Base-by-base conservation (phyloP, 352 stramenopile genomes). In the Phytophthora colocasiae region DNA sequence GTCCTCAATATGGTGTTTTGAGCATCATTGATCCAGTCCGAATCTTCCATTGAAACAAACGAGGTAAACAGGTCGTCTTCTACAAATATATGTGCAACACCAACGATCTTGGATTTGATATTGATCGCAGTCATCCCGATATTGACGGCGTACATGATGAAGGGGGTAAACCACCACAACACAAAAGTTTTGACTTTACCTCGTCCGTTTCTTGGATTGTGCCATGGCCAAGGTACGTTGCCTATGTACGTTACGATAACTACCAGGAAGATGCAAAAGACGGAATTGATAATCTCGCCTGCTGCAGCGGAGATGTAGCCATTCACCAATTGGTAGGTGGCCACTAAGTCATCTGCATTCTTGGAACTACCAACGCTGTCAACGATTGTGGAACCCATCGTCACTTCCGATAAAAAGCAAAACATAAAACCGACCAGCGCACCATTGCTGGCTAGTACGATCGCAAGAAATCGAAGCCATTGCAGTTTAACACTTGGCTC, bases 301-400 rank as follows among this genome's bases (percentile, higher is more conserved):
- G 74, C 55, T 0, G 62, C 50, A 22, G 67, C 74, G 2, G 55
- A 60, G 47, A 83, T 44, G 58, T 76, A 83, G 24, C 74, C 77
- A 50, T 72, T 75, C 19, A 80, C 54, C 7, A 68, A 54, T 29
- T 85, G 67, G 57, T 76, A 85, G 1, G 54, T 47, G 51, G 75
- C 49, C 26, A 85, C 68, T 9, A 59, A 52, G 8, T 66, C 51
- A 45, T 83, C 55, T 77, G 46, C 26, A 85, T 73, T 63, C 27
- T 41, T 64, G 32, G 73, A 76, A 11, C 71, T 77, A 8, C 74
- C 57, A 17, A 78, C 52, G 4, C 72, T 48, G 45, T 77, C 66
- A 6, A 62, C 62, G 59, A 73, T 64, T 22, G 54, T 59, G 32
- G 61, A 51, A 4, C 60, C 62, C 40, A 85, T 77, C 4, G 63